Percentiles rank a stretch among this genome's conserved stretches.
phyloP scores from a whole-genome alignment of 306 rosid genomes.

The Acacia confusa region DNA sequence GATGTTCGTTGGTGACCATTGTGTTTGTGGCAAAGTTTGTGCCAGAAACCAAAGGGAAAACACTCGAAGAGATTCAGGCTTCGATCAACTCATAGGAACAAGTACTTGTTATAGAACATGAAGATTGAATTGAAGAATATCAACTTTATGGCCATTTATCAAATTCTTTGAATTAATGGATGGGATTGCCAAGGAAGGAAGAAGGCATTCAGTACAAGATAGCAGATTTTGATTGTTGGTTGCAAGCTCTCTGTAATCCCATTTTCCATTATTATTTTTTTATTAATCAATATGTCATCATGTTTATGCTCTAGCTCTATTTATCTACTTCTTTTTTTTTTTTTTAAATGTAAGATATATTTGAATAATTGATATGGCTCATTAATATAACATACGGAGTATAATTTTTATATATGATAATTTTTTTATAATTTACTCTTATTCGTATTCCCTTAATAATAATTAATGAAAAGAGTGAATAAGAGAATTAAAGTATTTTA shows the following conservation, averaged over 20 bases:
- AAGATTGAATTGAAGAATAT: neutral
- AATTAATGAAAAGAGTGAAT: too few relatives aligned
- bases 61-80: conserved; percentile 84
- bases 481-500: too few relatives aligned
- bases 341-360: too few relatives aligned
- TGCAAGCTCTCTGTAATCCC: neutral
- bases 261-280: neutral
- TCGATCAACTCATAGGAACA: conserved; percentile 48
- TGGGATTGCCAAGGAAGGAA: neutral
- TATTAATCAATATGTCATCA: neutral
- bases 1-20: conserved; percentile 61
- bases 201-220: neutral
- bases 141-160: neutral
- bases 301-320: neutral
- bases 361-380: too few relatives aligned
- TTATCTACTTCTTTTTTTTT: too few relatives aligned
- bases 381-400: too few relatives aligned
- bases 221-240: neutral
- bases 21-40: conserved; percentile 70
- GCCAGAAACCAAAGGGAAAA: conserved; percentile 95
- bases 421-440: too few relatives aligned
- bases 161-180: conserved; percentile 17
- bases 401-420: too few relatives aligned
- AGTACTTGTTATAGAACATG: neutral
- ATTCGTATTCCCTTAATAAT: too few relatives aligned